Conservation (phyloP, 495 filamentous ascomycete species). For the Saxophila tyrrhenica region DNA sequence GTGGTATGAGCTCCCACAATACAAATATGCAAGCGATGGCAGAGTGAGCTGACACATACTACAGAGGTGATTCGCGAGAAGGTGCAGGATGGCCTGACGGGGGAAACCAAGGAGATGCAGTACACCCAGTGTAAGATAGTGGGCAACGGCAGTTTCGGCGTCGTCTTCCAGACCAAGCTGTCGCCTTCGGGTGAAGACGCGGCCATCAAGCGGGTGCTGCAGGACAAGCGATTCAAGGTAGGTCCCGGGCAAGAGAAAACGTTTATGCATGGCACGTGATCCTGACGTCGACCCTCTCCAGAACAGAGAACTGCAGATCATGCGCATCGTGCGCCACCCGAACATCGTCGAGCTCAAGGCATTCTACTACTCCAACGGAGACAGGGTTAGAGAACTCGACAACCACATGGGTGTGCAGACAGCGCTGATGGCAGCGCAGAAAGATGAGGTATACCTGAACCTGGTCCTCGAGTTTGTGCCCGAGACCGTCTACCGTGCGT, state of each 20-base stretch:
- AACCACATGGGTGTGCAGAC: constrained; percentile 18
- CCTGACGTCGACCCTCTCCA: constrained; percentile 36
- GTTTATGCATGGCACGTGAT: background rate
- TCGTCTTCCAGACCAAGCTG: constrained; percentile 98
- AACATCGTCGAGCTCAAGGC: constrained; percentile 98
- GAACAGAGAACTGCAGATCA: constrained; percentile 99
- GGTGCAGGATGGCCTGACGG: constrained; percentile 95
- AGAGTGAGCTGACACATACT: constrained; percentile 15
- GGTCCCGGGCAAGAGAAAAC: background rate
- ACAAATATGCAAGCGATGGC: background rate
- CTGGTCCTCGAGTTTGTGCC: constrained; percentile 96
- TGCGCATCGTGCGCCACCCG: constrained; percentile 96
- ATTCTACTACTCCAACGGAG: constrained; percentile 98
- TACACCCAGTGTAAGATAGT: constrained; percentile 99
- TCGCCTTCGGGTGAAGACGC: constrained; percentile 94
- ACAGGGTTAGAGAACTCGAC: constrained; percentile 50
- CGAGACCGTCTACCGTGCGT: constrained; percentile 97
- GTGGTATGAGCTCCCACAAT: constrained; percentile 46
- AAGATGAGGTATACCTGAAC: constrained; percentile 99
- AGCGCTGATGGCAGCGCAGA: constrained; percentile 43
- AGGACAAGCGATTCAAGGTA: constrained; percentile 99
- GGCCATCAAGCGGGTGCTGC: constrained; percentile 94
- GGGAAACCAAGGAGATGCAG: constrained; percentile 89
- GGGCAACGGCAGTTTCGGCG: constrained; percentile 97
- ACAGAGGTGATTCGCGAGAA: constrained; percentile 96